Conservation (phyloP, 2,329 filamentous ascomycete genomes). For the Lachnellula arida region DNA sequence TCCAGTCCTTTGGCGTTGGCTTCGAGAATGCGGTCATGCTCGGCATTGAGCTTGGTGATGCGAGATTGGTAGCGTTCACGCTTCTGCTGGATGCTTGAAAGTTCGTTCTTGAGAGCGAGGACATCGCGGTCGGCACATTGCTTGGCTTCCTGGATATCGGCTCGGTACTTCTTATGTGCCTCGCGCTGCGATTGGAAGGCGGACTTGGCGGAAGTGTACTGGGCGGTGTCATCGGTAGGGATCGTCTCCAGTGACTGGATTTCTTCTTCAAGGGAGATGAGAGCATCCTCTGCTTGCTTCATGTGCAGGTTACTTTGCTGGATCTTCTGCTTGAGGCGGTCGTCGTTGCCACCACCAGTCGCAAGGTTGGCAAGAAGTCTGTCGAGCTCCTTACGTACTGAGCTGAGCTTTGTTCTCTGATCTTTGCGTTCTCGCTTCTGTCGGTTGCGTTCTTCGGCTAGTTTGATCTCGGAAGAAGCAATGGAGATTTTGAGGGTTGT, state of each 20-base stretch:
- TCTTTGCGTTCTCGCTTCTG: constrained; percentile 71
- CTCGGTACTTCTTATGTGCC: constrained; percentile 38
- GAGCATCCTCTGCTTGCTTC: constrained; percentile 58
- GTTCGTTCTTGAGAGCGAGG: constrained; percentile 59
- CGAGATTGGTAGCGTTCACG: constrained; percentile 68
- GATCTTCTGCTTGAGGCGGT: constrained; percentile 70
- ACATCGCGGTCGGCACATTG: constrained; percentile 57
- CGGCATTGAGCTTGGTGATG: constrained; percentile 67
- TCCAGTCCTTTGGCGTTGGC: constrained; percentile 55
- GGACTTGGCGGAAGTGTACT: constrained; percentile 50
- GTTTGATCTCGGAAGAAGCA: constrained; percentile 63
- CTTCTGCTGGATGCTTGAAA: constrained; percentile 59
- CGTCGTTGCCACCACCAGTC: constrained; percentile 67
- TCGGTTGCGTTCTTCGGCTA: constrained; percentile 63
- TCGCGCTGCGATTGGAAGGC: constrained; percentile 46
- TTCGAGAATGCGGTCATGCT: constrained; percentile 65
- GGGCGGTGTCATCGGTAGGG: constrained; percentile 56
- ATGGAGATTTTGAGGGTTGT: constrained; percentile 76
- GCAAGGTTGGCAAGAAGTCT: constrained; percentile 60
- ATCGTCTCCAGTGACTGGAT: constrained; percentile 61
- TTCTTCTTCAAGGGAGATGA: constrained; percentile 49
- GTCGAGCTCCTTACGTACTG: constrained; percentile 70
- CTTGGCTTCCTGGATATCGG: constrained; percentile 58
- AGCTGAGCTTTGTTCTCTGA: constrained; percentile 64
- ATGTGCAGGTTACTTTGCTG: constrained; percentile 72